Percentiles rank a stretch among this genome's conserved stretches.
phyloP scores from a whole-genome alignment of 2,329 filamentous ascomycete species.

The Tolypocladium guangdongense region DNA sequence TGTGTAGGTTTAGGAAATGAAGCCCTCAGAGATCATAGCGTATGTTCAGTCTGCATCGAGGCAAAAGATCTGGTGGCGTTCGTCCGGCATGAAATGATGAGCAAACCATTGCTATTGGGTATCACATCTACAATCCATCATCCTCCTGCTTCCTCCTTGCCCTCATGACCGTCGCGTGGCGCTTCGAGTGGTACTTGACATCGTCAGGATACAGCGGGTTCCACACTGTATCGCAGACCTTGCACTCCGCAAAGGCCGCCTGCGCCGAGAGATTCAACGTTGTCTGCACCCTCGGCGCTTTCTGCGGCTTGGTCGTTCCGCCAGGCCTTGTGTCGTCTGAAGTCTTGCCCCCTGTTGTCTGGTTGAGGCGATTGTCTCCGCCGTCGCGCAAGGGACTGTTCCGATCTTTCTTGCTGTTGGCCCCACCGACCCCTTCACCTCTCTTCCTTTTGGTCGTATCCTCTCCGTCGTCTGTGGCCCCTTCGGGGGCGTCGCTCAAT shows the following conservation, averaged over 20 bases:
- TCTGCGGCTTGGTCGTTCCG: background rate
- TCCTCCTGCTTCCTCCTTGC: constrained; percentile 13
- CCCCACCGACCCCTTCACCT: background rate
- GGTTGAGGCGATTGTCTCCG: background rate
- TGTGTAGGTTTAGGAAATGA: no score
- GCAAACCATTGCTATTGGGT: background rate
- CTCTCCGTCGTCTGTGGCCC: background rate
- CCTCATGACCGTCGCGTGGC: constrained; percentile 23
- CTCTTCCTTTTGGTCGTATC: background rate
- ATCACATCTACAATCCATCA: constrained; percentile 8
- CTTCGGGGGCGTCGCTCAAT: constrained; percentile 2
- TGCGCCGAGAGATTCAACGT: constrained; percentile 32
- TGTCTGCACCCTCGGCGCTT: constrained; percentile 23
- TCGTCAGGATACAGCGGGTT: constrained; percentile 32
- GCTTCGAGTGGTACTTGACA: constrained; percentile 29
- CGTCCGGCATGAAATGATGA: background rate
- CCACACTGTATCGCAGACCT: constrained; percentile 30
- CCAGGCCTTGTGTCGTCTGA: background rate
- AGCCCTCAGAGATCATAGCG: no score
- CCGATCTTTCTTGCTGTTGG: background rate
- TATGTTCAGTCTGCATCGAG: no score
- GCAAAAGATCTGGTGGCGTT: no score
- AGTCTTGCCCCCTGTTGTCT: background rate
- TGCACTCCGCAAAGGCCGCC: constrained; percentile 32
- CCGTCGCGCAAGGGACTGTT: background rate